Evolutionary conservation across 2,329 filamentous ascomycete species (phyloP), one percentile per base, ranked within the genome.

Genomic region (Albophoma yamanashiensis): DNA sequence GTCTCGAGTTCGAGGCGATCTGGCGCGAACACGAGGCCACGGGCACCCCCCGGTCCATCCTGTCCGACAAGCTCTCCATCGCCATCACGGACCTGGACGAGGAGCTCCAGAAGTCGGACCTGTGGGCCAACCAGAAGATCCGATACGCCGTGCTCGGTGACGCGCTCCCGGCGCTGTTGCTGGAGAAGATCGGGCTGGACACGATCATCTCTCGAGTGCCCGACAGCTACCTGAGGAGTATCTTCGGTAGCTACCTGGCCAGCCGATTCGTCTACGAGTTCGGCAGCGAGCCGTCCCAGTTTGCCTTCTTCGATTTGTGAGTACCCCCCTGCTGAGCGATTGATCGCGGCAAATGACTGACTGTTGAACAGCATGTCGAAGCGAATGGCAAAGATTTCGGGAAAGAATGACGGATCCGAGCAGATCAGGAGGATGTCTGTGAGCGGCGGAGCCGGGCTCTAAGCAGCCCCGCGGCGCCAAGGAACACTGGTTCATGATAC

Each of bases 281-380:
- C 73, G 94, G 94, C 69, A 92, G 92, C 72, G 88, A 85, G 66
- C 92, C 94, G 6, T 94, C 89, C 78, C 93, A 97, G 70, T 97
- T 99, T 78, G 92, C 93, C 45, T 99, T 99, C 82, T 99, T 96
- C 76, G 91, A 96, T 73, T 99, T 97, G 89, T 92, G 79, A 85
- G 89, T 88, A 34, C 3, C 15, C 6, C 56, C 15, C 14, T 15
- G 22, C 17, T 25, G 3, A 14, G 14, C 9, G n/a, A 7, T 20
- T 27, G 9, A 4, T 8, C n/a, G 42, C n/a, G 31, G n/a, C 56
- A 58, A 22, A 12, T 47, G 20, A 58, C 56, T 58, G 15, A 58
- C 56, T 36, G 6, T 34, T 15, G 34, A 40, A 66, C 64, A 87
- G 84, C 70, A 88, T 88, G 85, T 84, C 84, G 27, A 85, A 82